These are phyloP conservation scores for Neophaeococcomyces aloes DNA, from an alignment of 2,329 filamentous ascomycete species.

Conservation along the genomic window DNA sequence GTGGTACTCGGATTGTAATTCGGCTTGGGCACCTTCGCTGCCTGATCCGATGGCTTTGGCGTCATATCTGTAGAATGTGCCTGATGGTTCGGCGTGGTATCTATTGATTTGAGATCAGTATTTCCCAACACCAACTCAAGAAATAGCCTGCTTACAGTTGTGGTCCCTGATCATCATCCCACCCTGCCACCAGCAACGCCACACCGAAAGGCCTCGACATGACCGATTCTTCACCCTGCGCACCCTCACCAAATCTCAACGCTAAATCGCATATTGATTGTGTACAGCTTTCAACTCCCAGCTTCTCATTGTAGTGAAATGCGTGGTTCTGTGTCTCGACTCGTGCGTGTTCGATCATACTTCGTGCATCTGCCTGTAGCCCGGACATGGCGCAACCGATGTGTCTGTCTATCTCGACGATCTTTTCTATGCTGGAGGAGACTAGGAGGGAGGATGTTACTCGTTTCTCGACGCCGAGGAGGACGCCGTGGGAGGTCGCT, in stretches of 20 bases:
- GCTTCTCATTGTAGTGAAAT: constrained; percentile 94
- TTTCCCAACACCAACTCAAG: not conserved
- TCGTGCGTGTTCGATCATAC: constrained; percentile 95
- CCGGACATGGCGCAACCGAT: constrained; percentile 99
- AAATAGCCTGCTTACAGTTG: constrained; percentile 54
- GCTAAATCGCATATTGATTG: constrained; percentile 98
- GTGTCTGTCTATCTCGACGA: constrained; percentile 97
- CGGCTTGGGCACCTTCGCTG: constrained; percentile 92
- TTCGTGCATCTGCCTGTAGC: constrained; percentile 91
- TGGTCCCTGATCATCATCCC: constrained; percentile 83
- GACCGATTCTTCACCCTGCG: constrained; percentile 95
- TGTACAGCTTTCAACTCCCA: constrained; percentile 94
- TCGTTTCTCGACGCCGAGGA: constrained; percentile 97
- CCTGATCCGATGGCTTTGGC: constrained; percentile 97
- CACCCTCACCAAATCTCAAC: constrained; percentile 90
- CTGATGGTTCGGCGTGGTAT: constrained; percentile 95
- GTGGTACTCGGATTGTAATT: constrained; percentile 98
- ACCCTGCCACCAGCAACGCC: constrained; percentile 88
- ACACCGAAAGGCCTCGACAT: constrained; percentile 98
- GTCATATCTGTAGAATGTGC: constrained; percentile 98
- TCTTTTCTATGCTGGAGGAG: constrained; percentile 97
- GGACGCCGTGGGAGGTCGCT: constrained; percentile 85
- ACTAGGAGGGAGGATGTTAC: constrained; percentile 96
- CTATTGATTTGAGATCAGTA: constrained; percentile 29
- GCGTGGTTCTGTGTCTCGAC: constrained; percentile 95